These are phyloP conservation scores for Fusarium papillatum DNA, from an alignment of 2,329 filamentous ascomycete species.

Conservation along the genomic window DNA sequence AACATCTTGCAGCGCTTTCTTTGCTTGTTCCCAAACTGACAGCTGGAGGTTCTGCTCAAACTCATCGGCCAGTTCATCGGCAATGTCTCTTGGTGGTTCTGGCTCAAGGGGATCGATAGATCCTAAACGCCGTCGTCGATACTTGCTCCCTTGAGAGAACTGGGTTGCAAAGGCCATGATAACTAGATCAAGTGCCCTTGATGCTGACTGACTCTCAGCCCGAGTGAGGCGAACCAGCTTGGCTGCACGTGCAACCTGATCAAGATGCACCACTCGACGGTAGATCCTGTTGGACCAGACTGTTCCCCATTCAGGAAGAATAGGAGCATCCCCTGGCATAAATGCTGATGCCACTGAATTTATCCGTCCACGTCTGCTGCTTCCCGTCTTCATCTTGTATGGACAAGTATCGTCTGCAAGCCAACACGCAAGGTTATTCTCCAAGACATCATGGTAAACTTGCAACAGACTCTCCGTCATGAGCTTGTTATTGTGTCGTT, in stretches of 20 bases:
- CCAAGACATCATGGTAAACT: slow-evolving; percentile 67
- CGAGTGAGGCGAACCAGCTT: slow-evolving; percentile 54
- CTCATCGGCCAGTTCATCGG: slow-evolving; percentile 42
- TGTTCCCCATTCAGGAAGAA: slow-evolving; percentile 51
- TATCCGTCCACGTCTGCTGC: neutral
- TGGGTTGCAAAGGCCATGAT: slow-evolving; percentile 67
- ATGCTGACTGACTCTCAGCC: slow-evolving; percentile 54
- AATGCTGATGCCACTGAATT: neutral
- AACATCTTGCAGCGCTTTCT: slow-evolving; percentile 49
- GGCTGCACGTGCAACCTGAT: slow-evolving; percentile 54
- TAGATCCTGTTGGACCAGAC: slow-evolving; percentile 63
- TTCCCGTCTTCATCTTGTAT: slow-evolving; percentile 50
- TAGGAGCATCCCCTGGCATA: slow-evolving; percentile 25
- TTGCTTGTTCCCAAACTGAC: slow-evolving; percentile 53
- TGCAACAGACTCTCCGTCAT: slow-evolving; percentile 59
- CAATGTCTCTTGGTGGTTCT: neutral
- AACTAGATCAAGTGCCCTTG: slow-evolving; percentile 58
- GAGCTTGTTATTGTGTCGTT: slow-evolving; percentile 48
- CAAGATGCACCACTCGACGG: slow-evolving; percentile 60
- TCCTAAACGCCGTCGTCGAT: slow-evolving; percentile 6
- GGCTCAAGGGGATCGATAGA: neutral
- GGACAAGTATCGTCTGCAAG: slow-evolving; percentile 65
- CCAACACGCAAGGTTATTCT: slow-evolving; percentile 66
- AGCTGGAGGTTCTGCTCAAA: slow-evolving; percentile 53
- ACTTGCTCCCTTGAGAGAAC: slow-evolving; percentile 56